These are phyloP conservation scores for Podospora fimiseda DNA, from an alignment of 495 filamentous ascomycete genomes.

Conservation along the genomic window DNA sequence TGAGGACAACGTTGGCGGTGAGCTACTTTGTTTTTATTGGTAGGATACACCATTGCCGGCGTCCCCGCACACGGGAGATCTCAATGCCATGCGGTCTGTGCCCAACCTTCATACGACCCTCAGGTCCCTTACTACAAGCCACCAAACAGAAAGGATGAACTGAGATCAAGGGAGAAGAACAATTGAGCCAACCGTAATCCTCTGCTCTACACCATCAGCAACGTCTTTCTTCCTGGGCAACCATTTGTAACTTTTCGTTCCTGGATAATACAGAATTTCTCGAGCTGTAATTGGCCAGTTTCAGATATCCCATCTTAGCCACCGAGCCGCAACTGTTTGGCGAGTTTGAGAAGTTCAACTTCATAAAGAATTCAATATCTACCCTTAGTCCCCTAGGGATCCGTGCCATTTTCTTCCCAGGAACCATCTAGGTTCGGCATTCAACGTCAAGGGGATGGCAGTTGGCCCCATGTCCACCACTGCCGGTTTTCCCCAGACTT, in stretches of 20 bases:
- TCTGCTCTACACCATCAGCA: not conserved
- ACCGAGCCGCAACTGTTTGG: slow-evolving; percentile 3
- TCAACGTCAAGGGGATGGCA: no score
- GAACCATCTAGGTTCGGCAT: not conserved
- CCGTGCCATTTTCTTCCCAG: not conserved
- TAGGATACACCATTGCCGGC: not conserved
- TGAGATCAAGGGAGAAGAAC: not conserved
- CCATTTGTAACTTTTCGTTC: not conserved
- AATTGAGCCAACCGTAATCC: not conserved
- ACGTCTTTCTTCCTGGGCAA: not conserved
- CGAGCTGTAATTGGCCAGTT: not conserved
- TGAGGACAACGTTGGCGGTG: not conserved
- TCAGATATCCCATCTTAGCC: not conserved
- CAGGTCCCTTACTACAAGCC: not conserved
- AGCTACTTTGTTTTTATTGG: not conserved
- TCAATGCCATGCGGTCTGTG: slow-evolving; percentile 19
- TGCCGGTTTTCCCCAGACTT: slow-evolving; percentile 12
- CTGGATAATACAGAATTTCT: not conserved
- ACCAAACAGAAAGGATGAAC: not conserved
- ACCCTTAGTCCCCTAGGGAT: not conserved
- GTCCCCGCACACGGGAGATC: slow-evolving; percentile 9
- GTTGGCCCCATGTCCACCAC: no score
- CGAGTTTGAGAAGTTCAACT: not conserved
- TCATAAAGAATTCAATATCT: not conserved
- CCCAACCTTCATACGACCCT: not conserved